Evolutionary conservation across 2,329 filamentous ascomycete species (phyloP).

Genomic region (Daldinia sp.): DNA sequence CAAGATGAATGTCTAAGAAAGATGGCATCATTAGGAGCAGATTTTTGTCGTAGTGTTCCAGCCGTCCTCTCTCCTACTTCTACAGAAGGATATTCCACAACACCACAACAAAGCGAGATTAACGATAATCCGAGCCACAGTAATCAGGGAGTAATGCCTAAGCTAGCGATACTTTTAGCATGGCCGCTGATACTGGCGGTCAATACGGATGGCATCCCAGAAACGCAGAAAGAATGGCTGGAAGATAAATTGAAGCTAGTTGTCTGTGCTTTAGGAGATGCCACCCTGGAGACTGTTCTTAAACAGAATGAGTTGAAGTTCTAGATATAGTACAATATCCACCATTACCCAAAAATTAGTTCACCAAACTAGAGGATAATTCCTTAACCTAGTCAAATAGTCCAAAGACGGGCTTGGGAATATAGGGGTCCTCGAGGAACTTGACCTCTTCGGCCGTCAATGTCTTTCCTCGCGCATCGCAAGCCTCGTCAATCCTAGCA

Average conservation of each 20-base stretch:
- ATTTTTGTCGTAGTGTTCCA: constrained; percentile 16
- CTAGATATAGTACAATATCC: not conserved
- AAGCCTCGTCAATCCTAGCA: constrained; percentile 68
- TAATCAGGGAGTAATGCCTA: constrained; percentile 17
- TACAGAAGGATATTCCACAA: not conserved
- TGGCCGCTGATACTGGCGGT: constrained; percentile 19
- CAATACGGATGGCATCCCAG: constrained; percentile 16
- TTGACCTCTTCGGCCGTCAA: constrained; percentile 66
- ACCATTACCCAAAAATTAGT: not conserved
- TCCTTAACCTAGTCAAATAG: constrained; percentile 28
- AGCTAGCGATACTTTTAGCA: constrained; percentile 11
- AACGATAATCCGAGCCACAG: not conserved
- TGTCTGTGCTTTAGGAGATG: constrained; percentile 16
- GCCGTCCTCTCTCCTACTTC: not conserved
- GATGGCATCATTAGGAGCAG: constrained; percentile 12
- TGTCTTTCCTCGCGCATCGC: constrained; percentile 55
- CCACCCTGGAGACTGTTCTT: not conserved
- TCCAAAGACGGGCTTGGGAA: constrained; percentile 58
- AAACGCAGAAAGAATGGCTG: constrained; percentile 20
- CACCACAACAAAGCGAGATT: not conserved
- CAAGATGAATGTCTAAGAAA: constrained; percentile 16
- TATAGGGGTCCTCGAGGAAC: constrained; percentile 69
- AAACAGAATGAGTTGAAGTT: constrained; percentile 17
- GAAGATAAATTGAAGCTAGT: constrained; percentile 10
- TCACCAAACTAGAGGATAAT: no score